These are phyloP conservation scores for Thermothelomyces thermophilus DNA, from an alignment of 2,329 filamentous ascomycete genomes.

Conservation along the genomic window DNA sequence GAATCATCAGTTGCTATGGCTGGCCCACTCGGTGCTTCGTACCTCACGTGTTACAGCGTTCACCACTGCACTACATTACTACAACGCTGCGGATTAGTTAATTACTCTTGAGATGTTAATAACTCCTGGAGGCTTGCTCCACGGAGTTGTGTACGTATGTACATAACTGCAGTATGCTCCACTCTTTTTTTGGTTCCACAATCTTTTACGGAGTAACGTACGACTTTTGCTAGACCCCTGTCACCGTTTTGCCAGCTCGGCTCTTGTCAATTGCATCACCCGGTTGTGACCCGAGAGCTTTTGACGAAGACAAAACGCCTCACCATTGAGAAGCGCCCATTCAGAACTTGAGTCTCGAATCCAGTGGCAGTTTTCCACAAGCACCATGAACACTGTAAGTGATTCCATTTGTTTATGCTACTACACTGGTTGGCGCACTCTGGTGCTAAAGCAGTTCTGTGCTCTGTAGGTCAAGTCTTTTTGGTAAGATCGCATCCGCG, in stretches of 20 bases:
- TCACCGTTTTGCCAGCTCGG: neutral
- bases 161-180: too few relatives aligned
- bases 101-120: too few relatives aligned
- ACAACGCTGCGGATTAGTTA: too few relatives aligned
- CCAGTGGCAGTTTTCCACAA: neutral
- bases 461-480: slow-evolving; percentile 53
- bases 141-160: too few relatives aligned
- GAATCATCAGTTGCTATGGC: too few relatives aligned
- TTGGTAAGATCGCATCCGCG: slow-evolving; percentile 42
- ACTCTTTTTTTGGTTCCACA: too few relatives aligned
- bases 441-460: slow-evolving; percentile 2
- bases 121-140: too few relatives aligned
- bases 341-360: neutral
- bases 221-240: neutral
- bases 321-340: neutral
- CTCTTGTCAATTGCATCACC: slow-evolving; percentile 24
- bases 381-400: slow-evolving; percentile 50
- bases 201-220: neutral
- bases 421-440: neutral
- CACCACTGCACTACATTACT: too few relatives aligned
- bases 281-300: slow-evolving; percentile 14
- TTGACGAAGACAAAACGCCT: slow-evolving; percentile 1
- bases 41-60: too few relatives aligned
- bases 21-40: too few relatives aligned
- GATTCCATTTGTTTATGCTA: neutral